These are phyloP conservation scores for Starmerella cellae DNA, from an alignment of 805 yeast genomes.

Conservation along the genomic window DNA sequence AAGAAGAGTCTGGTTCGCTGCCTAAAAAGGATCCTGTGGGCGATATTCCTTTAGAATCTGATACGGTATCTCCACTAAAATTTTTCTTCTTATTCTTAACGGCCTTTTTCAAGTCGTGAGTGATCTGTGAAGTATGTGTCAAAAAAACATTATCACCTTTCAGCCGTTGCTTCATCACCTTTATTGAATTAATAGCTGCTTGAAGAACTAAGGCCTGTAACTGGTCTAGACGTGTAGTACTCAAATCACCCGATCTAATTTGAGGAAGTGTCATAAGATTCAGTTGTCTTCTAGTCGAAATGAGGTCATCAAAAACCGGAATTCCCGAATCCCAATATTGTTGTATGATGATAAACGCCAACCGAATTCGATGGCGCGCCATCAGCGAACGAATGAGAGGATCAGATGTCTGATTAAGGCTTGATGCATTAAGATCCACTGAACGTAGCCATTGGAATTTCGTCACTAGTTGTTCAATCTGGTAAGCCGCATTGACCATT, in stretches of 20 bases:
- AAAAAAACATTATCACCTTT: slow-evolving; percentile 6
- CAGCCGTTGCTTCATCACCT: slow-evolving; percentile 4
- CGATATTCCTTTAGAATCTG: no score
- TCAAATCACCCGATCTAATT: slow-evolving; percentile 7
- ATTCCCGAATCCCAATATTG: slow-evolving; percentile 38
- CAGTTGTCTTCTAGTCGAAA: slow-evolving; percentile 25
- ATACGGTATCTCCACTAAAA: neutral
- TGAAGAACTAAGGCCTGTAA: slow-evolving; percentile 14
- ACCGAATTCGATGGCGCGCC: slow-evolving; percentile 11
- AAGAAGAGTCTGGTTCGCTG: slow-evolving; percentile 15
- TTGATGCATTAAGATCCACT: slow-evolving; percentile 26
- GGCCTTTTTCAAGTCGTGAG: slow-evolving; percentile 5
- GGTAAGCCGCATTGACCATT: slow-evolving; percentile 38
- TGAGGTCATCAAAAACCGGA: slow-evolving; percentile 44
- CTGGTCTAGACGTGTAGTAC: slow-evolving; percentile 11
- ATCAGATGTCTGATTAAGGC: slow-evolving; percentile 7
- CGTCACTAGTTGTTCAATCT: slow-evolving; percentile 37
- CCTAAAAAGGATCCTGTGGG: neutral
- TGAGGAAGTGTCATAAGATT: slow-evolving; percentile 13
- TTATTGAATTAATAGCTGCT: slow-evolving; percentile 4
- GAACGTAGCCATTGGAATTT: slow-evolving; percentile 42
- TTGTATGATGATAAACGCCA: slow-evolving; percentile 50
- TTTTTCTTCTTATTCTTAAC: slow-evolving; percentile 2
- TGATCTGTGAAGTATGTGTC: neutral
- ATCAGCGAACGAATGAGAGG: slow-evolving; percentile 39